Conservation (phyloP, 2,329 filamentous ascomycete genomes). For the Neofusicoccum sp. region DNA sequence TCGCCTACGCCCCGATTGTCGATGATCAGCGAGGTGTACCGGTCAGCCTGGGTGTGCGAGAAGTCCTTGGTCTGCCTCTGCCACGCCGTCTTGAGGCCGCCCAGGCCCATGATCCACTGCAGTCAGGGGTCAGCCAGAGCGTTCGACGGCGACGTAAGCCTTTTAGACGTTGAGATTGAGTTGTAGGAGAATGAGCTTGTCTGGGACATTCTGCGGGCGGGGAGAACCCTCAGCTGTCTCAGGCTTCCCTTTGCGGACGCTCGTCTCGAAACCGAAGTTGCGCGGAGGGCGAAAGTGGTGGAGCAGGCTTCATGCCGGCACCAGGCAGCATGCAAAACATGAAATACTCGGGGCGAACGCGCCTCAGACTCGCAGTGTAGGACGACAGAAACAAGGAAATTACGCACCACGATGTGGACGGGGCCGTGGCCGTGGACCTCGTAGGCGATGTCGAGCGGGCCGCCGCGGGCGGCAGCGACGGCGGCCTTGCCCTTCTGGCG, state of each 20-base stretch:
- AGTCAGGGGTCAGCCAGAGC: background rate
- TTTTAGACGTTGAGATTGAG: conserved; percentile 17
- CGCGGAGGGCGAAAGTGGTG: conserved; percentile 23
- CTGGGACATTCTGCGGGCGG: conserved; percentile 5
- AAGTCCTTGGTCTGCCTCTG: conserved; percentile 84
- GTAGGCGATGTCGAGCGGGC: conserved; percentile 75
- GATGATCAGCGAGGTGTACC: conserved; percentile 74
- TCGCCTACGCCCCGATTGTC: conserved; percentile 86
- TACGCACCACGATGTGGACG: conserved; percentile 71
- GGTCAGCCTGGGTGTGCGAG: conserved; percentile 67
- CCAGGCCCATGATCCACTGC: conserved; percentile 81
- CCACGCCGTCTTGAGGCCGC: conserved; percentile 69
- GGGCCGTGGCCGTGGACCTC: conserved; percentile 78
- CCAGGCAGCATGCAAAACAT: conserved; percentile 2
- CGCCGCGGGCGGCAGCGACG: conserved; percentile 71
- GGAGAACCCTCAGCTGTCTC: background rate
- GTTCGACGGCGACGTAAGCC: conserved; percentile 1
- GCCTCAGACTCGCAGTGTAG: conserved; percentile 16
- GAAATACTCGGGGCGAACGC: conserved; percentile 9
- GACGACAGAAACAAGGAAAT: conserved; percentile 14
- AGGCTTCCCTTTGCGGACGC: conserved; percentile 10
- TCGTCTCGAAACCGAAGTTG: conserved; percentile 7
- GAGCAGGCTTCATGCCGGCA: conserved; percentile 20
- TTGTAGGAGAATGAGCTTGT: conserved; percentile 18
- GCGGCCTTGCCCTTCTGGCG: conserved; percentile 61